A percentile compares a stretch with the other conserved stretches of the same genome.
Evolutionary conservation across 306 rosid species (phyloP).

Genomic region (Vigna trinervia): DNA sequence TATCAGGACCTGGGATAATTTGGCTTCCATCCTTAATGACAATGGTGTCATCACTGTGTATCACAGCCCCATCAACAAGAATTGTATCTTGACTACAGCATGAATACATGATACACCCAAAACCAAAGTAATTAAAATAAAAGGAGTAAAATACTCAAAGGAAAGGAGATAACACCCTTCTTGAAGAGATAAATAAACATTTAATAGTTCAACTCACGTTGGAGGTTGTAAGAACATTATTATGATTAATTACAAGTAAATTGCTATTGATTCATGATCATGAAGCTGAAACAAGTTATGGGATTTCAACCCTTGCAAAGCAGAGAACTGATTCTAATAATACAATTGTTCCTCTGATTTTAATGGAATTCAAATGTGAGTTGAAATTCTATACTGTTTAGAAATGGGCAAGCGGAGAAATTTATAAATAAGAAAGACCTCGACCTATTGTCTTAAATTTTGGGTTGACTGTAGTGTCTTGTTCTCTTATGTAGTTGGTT

Average conservation of each 20-base stretch:
- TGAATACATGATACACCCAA: constrained; percentile 29
- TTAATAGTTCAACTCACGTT: neutral
- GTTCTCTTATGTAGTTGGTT: too few species aligned
- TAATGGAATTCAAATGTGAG: neutral
- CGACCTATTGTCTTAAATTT: too few species aligned
- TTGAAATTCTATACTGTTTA: too few species aligned
- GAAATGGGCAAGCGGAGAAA: too few species aligned
- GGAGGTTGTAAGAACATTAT: neutral
- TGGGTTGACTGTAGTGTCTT: too few species aligned
- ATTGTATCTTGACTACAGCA: constrained; percentile 61
- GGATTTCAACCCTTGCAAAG: constrained; percentile 36
- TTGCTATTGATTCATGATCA: constrained; percentile 11
- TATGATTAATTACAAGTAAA: neutral
- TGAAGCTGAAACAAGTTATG: constrained; percentile 18
- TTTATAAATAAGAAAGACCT: too few species aligned
- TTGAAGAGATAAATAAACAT: neutral
- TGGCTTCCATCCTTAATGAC: constrained; percentile 76
- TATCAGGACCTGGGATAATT: constrained; percentile 67
- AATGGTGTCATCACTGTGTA: constrained; percentile 52
- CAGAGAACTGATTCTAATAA: constrained; percentile 21
- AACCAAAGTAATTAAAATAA: neutral
- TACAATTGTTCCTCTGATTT: neutral
- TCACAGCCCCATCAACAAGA: constrained; percentile 65
- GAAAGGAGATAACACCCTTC: constrained; percentile 21
- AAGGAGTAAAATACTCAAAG: constrained; percentile 11